Evolutionary conservation across 2,329 filamentous ascomycete genomes (phyloP).

Genomic region (Zymoseptoria passerinii): DNA sequence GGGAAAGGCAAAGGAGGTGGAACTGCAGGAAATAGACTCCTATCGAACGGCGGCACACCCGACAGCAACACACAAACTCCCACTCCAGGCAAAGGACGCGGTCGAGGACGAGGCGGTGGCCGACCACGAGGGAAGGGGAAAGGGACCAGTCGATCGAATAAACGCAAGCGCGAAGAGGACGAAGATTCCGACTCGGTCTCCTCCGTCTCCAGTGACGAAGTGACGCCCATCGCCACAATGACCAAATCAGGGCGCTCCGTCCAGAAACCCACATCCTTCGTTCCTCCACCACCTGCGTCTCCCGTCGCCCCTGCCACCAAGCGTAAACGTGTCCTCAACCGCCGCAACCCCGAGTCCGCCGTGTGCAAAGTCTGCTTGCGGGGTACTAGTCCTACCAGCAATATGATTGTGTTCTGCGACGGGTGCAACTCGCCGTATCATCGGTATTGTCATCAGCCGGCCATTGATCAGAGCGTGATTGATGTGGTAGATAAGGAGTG

Average conservation of each 20-base stretch:
- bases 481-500: constrained; percentile 59
- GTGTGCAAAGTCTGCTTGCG: constrained; percentile 66
- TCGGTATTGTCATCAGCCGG: constrained; percentile 70
- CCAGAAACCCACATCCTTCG: constrained; percentile 56
- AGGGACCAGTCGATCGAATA: constrained; percentile 28
- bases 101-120: constrained; percentile 33
- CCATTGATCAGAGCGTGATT: constrained; percentile 62
- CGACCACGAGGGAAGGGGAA: constrained; percentile 26
- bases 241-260: constrained; percentile 71
- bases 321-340: constrained; percentile 50
- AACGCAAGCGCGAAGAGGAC: constrained; percentile 29
- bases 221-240: constrained; percentile 52
- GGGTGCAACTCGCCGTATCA: constrained; percentile 74
- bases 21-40: not conserved
- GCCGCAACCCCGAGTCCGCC: constrained; percentile 46
- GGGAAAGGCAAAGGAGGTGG: constrained; percentile 34
- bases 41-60: not conserved
- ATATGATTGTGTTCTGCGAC: constrained; percentile 81
- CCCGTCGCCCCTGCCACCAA: constrained; percentile 37
- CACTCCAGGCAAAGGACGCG: constrained; percentile 15
- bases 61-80: constrained; percentile 9
- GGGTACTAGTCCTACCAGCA: constrained; percentile 61
- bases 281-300: constrained; percentile 47
- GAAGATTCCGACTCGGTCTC: constrained; percentile 31
- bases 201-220: constrained; percentile 27